Percentiles rank a stretch among this genome's conserved stretches.
Conservation (phyloP, 208 protist species). For the Trypanosoma rangeli region DNA sequence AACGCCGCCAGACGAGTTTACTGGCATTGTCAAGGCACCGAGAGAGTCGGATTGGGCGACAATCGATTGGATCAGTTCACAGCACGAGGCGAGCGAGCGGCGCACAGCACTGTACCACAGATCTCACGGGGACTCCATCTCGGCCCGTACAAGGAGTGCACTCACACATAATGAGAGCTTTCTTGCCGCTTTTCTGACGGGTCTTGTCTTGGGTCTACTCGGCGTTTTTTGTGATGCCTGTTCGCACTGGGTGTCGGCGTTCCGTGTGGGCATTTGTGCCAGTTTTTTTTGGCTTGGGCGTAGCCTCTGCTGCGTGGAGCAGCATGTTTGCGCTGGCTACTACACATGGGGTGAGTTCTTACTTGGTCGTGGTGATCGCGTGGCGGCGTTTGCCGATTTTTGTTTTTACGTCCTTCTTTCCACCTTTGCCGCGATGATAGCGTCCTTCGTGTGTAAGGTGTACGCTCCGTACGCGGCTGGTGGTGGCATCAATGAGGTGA, state of each 20-base stretch:
- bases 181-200: conserved; percentile 38
- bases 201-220: conserved; percentile 47
- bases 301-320: conserved; percentile 48
- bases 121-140: not conserved
- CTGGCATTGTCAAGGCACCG: conserved; percentile 27
- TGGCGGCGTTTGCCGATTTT: conserved; percentile 42
- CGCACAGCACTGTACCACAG: conserved; percentile 20
- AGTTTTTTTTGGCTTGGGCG: conserved; percentile 66
- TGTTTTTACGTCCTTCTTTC: conserved; percentile 57
- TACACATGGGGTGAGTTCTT: conserved; percentile 70
- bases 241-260: conserved; percentile 57
- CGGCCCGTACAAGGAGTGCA: conserved; percentile 16
- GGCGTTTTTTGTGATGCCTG: conserved; percentile 71
- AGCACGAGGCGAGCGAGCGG: conserved; percentile 43
- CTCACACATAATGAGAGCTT: conserved; percentile 40
- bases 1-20: not conserved
- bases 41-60: conserved; percentile 64
- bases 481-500: conserved; percentile 87
- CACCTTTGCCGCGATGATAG: conserved; percentile 38
- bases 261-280: conserved; percentile 56
- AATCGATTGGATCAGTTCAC: conserved; percentile 64
- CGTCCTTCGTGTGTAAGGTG: conserved; percentile 57
- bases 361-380: conserved; percentile 43
- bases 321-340: conserved; percentile 43
- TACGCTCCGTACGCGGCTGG: conserved; percentile 80